Evolutionary conservation across 208 protist species (phyloP).

Genomic region (Crithidia bombi): DNA sequence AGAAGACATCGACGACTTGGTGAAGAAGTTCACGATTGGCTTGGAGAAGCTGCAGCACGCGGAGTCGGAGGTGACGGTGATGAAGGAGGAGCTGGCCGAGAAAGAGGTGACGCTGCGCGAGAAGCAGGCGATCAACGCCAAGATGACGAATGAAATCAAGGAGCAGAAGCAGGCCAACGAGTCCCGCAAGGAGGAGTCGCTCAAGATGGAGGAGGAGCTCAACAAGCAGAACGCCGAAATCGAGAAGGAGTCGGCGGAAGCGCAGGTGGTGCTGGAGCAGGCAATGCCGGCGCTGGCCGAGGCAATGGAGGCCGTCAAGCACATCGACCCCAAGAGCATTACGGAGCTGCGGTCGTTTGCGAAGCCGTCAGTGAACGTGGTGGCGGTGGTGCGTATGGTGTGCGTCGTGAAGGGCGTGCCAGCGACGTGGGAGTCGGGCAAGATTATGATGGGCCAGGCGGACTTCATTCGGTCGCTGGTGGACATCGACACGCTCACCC

Average conservation of each 20-base stretch:
- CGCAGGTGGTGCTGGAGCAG: constrained; percentile 94
- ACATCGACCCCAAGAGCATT: constrained; percentile 96
- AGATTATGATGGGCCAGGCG: constrained; percentile 93
- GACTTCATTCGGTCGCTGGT: constrained; percentile 92
- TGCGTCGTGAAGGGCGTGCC: constrained; percentile 92
- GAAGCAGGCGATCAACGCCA: constrained; percentile 95
- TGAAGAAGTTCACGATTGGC: constrained; percentile 96
- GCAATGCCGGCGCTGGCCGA: constrained; percentile 96
- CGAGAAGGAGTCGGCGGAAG: constrained; percentile 92
- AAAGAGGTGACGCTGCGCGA: constrained; percentile 95
- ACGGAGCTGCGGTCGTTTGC: constrained; percentile 97
- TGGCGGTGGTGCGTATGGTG: constrained; percentile 96
- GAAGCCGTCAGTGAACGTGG: constrained; percentile 94
- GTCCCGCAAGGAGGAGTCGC: constrained; percentile 87
- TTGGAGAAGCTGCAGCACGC: constrained; percentile 96
- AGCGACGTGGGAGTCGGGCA: constrained; percentile 90
- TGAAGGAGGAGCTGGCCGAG: constrained; percentile 94
- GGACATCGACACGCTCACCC: constrained; percentile 88
- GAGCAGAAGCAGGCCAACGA: constrained; percentile 91
- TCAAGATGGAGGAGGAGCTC: constrained; percentile 92
- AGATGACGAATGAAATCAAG: constrained; percentile 93
- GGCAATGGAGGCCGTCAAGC: constrained; percentile 96
- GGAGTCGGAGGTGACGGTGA: constrained; percentile 95
- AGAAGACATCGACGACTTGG: constrained; percentile 94
- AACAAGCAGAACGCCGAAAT: constrained; percentile 92